phyloP scores from a whole-genome alignment of 164 flowering plant species.

The Stephania japonica region DNA sequence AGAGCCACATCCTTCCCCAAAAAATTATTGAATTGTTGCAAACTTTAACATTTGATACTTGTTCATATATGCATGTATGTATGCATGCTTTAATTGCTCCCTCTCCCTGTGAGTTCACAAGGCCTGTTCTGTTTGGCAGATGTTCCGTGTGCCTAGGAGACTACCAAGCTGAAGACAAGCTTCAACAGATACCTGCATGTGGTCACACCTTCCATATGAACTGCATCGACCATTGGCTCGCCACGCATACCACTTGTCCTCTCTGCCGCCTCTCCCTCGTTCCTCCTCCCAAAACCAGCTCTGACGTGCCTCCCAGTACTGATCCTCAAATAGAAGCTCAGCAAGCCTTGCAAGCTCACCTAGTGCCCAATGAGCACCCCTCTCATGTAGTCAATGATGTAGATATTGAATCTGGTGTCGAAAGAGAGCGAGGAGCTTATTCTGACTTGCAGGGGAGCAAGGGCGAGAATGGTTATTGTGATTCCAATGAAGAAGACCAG shows the following conservation, averaged over 20 bases:
- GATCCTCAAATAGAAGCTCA: background rate
- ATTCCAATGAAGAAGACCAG: background rate
- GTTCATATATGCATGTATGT: too few relatives aligned
- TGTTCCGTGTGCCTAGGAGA: slow-evolving; percentile 87
- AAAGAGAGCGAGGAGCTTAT: background rate
- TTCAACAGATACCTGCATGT: slow-evolving; percentile 80
- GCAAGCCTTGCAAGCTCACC: background rate
- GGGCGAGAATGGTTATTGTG: background rate
- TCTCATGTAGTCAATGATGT: background rate
- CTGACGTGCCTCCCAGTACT: slow-evolving; percentile 7
- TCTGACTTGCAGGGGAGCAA: background rate
- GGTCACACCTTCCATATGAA: slow-evolving; percentile 82
- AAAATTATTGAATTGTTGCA: too few relatives aligned
- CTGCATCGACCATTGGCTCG: slow-evolving; percentile 67
- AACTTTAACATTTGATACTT: too few relatives aligned
- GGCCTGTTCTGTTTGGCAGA: slow-evolving; percentile 33
- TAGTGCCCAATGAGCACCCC: background rate
- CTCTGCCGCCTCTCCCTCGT: slow-evolving; percentile 63
- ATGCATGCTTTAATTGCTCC: too few relatives aligned
- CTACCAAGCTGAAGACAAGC: slow-evolving; percentile 69
- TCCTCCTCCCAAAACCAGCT: slow-evolving; percentile 25
- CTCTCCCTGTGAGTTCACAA: too few relatives aligned
- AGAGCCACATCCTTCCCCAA: background rate
- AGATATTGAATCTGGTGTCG: background rate
- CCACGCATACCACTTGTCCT: slow-evolving; percentile 58